These are phyloP conservation scores for Plectosphaerella cucumerina DNA, from an alignment of 2,329 filamentous ascomycete species.

Conservation along the genomic window DNA sequence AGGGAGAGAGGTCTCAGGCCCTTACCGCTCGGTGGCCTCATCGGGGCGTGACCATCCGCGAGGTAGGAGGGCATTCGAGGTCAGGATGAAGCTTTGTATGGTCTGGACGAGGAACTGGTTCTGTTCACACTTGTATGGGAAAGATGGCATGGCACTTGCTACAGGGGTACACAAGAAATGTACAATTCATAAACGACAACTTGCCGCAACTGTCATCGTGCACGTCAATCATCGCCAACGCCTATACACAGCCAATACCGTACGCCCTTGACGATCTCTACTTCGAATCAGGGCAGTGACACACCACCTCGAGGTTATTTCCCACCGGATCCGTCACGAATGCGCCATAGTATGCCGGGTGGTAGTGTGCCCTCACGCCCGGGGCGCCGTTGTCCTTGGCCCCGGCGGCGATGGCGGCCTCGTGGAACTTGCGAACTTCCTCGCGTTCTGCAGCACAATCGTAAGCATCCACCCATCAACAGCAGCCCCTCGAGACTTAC, in stretches of 20 bases:
- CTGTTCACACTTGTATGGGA: no score
- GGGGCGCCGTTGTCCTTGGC: constrained; percentile 45
- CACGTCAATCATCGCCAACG: background rate
- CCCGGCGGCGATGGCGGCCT: constrained; percentile 34
- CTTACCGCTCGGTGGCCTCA: no score
- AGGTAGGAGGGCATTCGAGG: no score
- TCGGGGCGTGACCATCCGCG: no score
- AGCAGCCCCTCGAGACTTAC: constrained; percentile 14
- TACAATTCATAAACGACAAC: background rate
- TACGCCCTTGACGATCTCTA: no score
- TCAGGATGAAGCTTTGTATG: no score
- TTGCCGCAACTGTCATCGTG: background rate
- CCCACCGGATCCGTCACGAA: constrained; percentile 46
- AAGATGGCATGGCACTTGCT: no score
- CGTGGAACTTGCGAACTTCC: constrained; percentile 39
- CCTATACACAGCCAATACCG: background rate
- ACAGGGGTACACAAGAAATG: no score
- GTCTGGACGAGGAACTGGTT: no score
- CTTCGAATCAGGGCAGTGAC: constrained; percentile 8
- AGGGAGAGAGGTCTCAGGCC: no score
- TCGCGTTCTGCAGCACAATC: constrained; percentile 25
- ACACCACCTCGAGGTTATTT: constrained; percentile 48
- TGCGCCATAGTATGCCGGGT: constrained; percentile 43
- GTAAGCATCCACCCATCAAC: background rate
- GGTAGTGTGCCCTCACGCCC: constrained; percentile 37